Evolutionary conservation across 2,329 filamentous ascomycete species (phyloP).

Genomic region (Remersonia thermophila): DNA sequence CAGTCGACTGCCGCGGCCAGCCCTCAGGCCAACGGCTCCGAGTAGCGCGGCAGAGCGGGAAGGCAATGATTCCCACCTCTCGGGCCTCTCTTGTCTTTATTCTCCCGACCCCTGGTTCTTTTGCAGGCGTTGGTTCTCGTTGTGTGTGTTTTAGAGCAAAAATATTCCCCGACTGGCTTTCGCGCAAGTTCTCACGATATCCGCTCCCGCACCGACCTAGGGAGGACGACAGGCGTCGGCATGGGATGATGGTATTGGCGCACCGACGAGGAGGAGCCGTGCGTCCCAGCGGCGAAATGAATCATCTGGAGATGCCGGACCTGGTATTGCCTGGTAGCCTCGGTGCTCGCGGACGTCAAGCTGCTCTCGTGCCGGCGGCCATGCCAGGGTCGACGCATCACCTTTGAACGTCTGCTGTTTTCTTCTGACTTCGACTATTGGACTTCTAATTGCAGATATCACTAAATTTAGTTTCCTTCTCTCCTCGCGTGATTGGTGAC

Average conservation of each 20-base stretch:
- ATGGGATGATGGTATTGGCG: constrained; percentile 7
- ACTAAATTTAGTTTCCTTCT: constrained; percentile 29
- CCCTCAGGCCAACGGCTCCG: constrained; percentile 43
- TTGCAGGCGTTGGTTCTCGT: constrained; percentile 37
- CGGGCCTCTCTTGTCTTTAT: too few relatives aligned
- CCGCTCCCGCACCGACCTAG: constrained; percentile 13
- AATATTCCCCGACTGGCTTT: constrained; percentile 31
- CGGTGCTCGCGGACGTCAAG: too few relatives aligned
- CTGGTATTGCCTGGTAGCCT: too few relatives aligned
- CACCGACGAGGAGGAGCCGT: too few relatives aligned
- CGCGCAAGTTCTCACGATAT: constrained; percentile 22
- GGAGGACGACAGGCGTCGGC: constrained; percentile 11
- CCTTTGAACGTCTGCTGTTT: constrained; percentile 14
- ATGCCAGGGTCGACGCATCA: too few relatives aligned
- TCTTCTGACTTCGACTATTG: constrained; percentile 42
- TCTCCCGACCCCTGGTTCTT: constrained; percentile 1
- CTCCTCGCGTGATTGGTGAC: neutral
- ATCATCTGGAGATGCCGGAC: too few relatives aligned
- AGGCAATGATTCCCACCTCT: too few relatives aligned
- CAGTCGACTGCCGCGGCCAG: constrained; percentile 17
- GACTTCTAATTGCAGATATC: constrained; percentile 54
- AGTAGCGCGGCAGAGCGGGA: constrained; percentile 16
- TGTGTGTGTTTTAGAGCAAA: constrained; percentile 26
- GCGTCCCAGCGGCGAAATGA: too few relatives aligned
- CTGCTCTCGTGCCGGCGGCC: too few relatives aligned